phyloP scores from a whole-genome alignment of 202 grass and related monocot species.

The Elaeis oleifera region DNA sequence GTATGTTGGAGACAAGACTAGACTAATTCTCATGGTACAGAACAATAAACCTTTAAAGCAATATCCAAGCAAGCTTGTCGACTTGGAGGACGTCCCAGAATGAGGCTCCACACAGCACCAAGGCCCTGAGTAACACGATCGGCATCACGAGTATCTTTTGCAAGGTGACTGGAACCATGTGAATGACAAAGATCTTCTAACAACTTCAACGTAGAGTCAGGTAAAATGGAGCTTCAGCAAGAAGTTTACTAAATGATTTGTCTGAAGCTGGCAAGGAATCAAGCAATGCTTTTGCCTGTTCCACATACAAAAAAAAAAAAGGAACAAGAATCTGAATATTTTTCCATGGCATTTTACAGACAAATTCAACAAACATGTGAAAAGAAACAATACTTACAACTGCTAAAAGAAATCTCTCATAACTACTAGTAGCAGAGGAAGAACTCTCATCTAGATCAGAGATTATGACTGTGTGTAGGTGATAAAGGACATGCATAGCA shows the following conservation, averaged over 20 bases:
- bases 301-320: slow-evolving; percentile 1
- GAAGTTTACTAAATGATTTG: slow-evolving; percentile 82
- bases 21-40: background rate
- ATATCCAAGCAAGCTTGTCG: slow-evolving; percentile 85
- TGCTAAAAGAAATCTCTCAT: slow-evolving; percentile 89
- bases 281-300: slow-evolving; percentile 75
- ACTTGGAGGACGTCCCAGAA: slow-evolving; percentile 70
- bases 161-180: slow-evolving; percentile 40
- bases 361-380: background rate
- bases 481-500: slow-evolving; percentile 87
- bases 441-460: slow-evolving; percentile 41
- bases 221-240: slow-evolving; percentile 79
- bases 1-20: background rate
- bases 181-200: slow-evolving; percentile 76
- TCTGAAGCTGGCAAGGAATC: slow-evolving; percentile 76
- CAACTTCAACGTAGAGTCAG: slow-evolving; percentile 59
- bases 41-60: slow-evolving; percentile 64
- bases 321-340: slow-evolving; percentile 16
- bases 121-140: slow-evolving; percentile 91
- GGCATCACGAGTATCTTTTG: slow-evolving; percentile 44
- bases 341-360: no score
- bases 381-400: slow-evolving; percentile 57
- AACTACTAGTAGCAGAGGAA: slow-evolving; percentile 37
- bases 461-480: slow-evolving; percentile 41
- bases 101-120: slow-evolving; percentile 80